Percentiles rank a stretch among this genome's conserved stretches.
These are phyloP conservation scores for Phyllosticta citribraziliensis DNA, from an alignment of 2,329 filamentous ascomycete genomes.

Conservation along the genomic window DNA sequence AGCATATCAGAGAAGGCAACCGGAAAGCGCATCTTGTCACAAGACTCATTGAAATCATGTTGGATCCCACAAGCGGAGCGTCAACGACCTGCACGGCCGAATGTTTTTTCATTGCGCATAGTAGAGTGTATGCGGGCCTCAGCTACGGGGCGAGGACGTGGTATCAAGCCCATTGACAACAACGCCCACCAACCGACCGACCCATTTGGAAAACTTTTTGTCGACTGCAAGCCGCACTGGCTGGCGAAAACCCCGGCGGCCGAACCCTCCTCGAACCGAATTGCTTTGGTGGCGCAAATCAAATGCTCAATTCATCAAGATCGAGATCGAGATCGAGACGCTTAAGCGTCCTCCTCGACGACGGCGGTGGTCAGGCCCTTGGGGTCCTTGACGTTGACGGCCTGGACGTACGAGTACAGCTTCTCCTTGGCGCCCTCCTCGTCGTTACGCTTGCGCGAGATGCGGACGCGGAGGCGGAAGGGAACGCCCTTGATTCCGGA, in stretches of 20 bases:
- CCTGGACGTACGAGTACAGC: constrained; percentile 99
- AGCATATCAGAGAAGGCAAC: not conserved
- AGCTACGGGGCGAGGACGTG: not conserved
- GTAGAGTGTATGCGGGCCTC: not conserved
- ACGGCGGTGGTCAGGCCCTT: constrained; percentile 93
- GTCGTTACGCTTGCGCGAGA: constrained; percentile 99
- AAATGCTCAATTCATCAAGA: not conserved
- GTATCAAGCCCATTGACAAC: not conserved
- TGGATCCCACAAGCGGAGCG: not conserved
- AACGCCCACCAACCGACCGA: not conserved
- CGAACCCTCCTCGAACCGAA: not conserved
- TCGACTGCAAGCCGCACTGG: too few relatives aligned
- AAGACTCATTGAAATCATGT: not conserved
- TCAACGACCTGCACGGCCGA: not conserved
- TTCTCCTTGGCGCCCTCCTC: constrained; percentile 99
- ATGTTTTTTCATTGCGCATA: not conserved
- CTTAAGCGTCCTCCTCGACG: constrained; percentile 48
- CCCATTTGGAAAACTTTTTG: not conserved
- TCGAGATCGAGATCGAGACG: not conserved
- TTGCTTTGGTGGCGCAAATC: not conserved
- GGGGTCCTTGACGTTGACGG: constrained; percentile 98
- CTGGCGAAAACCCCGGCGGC: not conserved
- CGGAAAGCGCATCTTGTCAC: not conserved
- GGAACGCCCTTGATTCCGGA: constrained; percentile 97
- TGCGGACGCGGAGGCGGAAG: constrained; percentile 93